phyloP scores from a whole-genome alignment of 345 rosid species.

The Brassica juncea region DNA sequence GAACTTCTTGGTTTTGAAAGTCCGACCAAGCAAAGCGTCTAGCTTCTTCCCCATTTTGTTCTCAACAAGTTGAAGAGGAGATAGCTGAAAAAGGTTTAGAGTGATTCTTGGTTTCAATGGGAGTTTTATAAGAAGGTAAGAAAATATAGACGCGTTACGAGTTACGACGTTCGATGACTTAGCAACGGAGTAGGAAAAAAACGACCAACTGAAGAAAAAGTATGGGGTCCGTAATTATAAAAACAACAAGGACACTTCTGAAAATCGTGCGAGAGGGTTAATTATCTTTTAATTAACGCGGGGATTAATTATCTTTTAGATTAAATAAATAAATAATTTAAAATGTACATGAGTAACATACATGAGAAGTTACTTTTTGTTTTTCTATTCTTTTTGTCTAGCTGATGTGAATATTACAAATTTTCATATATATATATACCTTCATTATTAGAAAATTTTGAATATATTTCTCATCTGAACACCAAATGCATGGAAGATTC shows the following conservation, averaged over 20 bases:
- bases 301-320: not conserved
- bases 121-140: slow-evolving; percentile 19
- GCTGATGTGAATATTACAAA: not conserved
- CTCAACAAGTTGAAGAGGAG: slow-evolving; percentile 7
- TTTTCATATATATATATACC: not conserved
- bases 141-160: slow-evolving; percentile 34
- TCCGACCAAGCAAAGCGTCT: slow-evolving; percentile 68
- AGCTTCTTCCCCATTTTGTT: slow-evolving; percentile 76
- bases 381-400: not conserved
- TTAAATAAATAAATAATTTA: too few species aligned
- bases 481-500: not conserved
- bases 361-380: not conserved
- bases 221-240: not conserved
- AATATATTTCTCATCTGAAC: not conserved
- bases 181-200: slow-evolving; percentile 35
- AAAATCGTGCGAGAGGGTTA: slow-evolving; percentile 1
- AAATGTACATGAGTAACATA: not conserved
- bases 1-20: slow-evolving; percentile 65
- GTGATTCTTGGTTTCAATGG: not conserved
- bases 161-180: slow-evolving; percentile 23
- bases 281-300: not conserved
- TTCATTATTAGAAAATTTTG: not conserved
- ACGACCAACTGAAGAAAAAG: not conserved
- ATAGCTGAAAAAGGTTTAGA: not conserved
- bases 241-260: slow-evolving; percentile 4